These are phyloP conservation scores for Tardiomyces digboiensis DNA, from an alignment of 1,139 yeast genomes.

Conservation along the genomic window DNA sequence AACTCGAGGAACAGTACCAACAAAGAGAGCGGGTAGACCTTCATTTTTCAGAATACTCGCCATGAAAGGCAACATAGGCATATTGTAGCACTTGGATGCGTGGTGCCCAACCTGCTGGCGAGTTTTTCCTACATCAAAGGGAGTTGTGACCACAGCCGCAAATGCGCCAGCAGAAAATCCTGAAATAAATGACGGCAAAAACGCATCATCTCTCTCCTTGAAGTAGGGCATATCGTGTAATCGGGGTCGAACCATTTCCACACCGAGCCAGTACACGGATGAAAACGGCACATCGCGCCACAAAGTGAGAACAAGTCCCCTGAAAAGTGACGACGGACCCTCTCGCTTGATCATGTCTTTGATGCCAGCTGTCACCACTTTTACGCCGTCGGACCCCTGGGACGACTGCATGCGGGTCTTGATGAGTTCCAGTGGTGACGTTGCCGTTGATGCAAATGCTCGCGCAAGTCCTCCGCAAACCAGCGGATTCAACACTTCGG, in stretches of 20 bases:
- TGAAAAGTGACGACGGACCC: conserved; percentile 65
- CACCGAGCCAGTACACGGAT: conserved; percentile 87
- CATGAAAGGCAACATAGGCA: conserved; percentile 57
- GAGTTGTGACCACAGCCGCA: conserved; percentile 85
- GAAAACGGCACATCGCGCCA: conserved; percentile 99
- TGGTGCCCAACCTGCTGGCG: conserved; percentile 60
- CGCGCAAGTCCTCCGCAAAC: conserved; percentile 85
- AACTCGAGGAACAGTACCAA: conserved; percentile 79
- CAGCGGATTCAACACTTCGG: conserved; percentile 51
- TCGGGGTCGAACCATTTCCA: conserved; percentile 22
- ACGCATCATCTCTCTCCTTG: conserved; percentile 41
- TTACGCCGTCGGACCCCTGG: conserved; percentile 25
- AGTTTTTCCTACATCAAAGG: conserved; percentile 97
- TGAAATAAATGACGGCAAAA: conserved; percentile 65
- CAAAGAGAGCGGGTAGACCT: conserved; percentile 69
- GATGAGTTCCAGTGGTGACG: conserved; percentile 81
- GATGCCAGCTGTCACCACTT: conserved; percentile 44
- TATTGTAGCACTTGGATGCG: conserved; percentile 22
- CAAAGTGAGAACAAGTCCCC: conserved; percentile 77
- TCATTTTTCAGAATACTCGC: conserved; percentile 53
- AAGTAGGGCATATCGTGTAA: conserved; percentile 16
- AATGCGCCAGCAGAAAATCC: conserved; percentile 81
- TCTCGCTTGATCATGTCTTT: conserved; percentile 39
- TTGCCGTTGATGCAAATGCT: conserved; percentile 69
- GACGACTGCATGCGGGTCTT: conserved; percentile 87